Evolutionary conservation across 768 basidiomycete species (phyloP).

Genomic region (Mycena galericulata): DNA sequence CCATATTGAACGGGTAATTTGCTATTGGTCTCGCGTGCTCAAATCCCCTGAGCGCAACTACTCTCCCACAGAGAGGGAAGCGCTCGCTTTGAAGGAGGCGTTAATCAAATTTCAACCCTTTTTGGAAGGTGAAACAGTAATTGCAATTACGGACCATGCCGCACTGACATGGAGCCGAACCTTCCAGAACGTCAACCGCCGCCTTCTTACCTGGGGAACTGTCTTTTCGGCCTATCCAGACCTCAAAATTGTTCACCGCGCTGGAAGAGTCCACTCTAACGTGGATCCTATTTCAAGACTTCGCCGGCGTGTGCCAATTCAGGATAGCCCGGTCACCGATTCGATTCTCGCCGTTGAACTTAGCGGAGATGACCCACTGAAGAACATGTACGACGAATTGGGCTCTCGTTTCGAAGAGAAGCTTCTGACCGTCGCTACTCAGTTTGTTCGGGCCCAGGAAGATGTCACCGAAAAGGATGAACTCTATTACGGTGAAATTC

Average conservation of each 20-base stretch:
- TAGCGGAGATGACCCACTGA: conserved; percentile 35
- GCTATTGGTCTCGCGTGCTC: conserved; percentile 46
- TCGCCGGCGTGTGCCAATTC: conserved; percentile 27
- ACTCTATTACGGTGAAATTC: no score
- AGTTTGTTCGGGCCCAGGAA: conserved; percentile 16
- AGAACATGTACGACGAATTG: conserved; percentile 40
- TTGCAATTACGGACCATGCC: conserved; percentile 39
- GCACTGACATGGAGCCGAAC: conserved; percentile 40
- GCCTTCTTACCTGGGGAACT: conserved; percentile 46
- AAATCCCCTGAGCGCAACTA: conserved; percentile 35
- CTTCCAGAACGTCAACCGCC: conserved; percentile 39
- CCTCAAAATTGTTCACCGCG: conserved; percentile 45
- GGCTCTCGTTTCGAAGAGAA: conserved; percentile 41
- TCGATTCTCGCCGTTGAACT: conserved; percentile 2
- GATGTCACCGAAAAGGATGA: background rate
- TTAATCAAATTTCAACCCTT: conserved; percentile 36
- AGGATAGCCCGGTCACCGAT: conserved; percentile 33
- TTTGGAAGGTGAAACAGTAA: conserved; percentile 48
- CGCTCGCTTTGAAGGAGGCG: conserved; percentile 2
- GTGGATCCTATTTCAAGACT: conserved; percentile 39
- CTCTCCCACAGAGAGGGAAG: background rate
- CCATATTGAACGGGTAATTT: conserved; percentile 44
- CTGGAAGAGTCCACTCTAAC: conserved; percentile 49
- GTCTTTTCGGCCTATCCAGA: conserved; percentile 46
- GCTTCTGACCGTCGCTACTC: conserved; percentile 35